Evolutionary conservation across 768 basidiomycete genomes (phyloP).

Genomic region (Cystoderma amianthinum): DNA sequence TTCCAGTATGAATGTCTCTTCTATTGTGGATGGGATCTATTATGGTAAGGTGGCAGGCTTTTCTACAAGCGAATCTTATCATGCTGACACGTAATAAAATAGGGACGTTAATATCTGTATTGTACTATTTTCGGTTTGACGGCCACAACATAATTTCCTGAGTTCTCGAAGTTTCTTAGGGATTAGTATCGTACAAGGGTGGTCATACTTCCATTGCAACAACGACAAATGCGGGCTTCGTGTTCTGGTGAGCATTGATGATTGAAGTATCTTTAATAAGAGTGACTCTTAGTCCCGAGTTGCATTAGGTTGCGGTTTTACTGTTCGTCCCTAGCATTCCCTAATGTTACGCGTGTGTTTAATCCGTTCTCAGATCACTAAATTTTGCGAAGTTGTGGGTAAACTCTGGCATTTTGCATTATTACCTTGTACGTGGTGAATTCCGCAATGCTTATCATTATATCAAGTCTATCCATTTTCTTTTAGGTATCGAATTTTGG

Average conservation of each 20-base stretch:
- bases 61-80: background rate
- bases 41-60: background rate
- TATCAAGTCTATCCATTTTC: background rate
- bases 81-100: background rate
- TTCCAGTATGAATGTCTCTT: background rate
- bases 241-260: background rate
- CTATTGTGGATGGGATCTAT: background rate
- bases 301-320: background rate
- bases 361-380: background rate
- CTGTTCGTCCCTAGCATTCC: background rate
- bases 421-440: slow-evolving; percentile 2
- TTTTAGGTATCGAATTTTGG: background rate
- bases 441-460: background rate
- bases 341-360: background rate
- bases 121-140: background rate
- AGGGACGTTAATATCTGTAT: background rate
- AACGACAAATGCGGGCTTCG: background rate
- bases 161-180: background rate
- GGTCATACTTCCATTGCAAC: background rate
- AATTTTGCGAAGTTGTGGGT: background rate
- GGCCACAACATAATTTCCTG: too few species aligned
- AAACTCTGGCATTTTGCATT: background rate
- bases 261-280: background rate
- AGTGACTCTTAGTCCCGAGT: too few species aligned
- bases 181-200: background rate